Percentiles rank a stretch among this genome's conserved stretches.
phyloP scores from a whole-genome alignment of 2,329 filamentous ascomycete genomes.

The Cladophialophora chaetospira region DNA sequence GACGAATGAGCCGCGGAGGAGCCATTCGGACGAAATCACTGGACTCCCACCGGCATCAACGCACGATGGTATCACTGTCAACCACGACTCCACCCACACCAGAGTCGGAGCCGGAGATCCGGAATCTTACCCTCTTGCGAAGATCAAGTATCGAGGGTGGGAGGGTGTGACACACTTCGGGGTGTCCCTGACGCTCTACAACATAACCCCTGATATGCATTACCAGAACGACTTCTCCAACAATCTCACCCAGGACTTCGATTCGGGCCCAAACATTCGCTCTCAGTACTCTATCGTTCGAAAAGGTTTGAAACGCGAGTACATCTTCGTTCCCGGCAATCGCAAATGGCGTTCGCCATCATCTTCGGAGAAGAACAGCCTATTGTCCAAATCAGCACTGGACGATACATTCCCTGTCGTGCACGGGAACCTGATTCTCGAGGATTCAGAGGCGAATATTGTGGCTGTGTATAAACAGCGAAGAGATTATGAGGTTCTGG shows the following conservation, averaged over 20 bases:
- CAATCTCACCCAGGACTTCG: not conserved
- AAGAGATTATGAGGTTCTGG: slow-evolving; percentile 18
- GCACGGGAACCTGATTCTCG: slow-evolving; percentile 21
- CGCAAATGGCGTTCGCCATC: slow-evolving; percentile 15
- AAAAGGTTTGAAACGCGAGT: slow-evolving; percentile 13
- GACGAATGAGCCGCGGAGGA: not conserved
- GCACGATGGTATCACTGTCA: not conserved
- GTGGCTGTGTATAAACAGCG: slow-evolving; percentile 26
- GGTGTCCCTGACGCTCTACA: slow-evolving; percentile 21
- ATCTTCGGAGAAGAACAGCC: not conserved
- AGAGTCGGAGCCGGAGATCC: not conserved
- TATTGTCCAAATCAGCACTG: slow-evolving; percentile 13
- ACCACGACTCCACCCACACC: not conserved
- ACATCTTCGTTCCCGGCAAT: slow-evolving; percentile 1
- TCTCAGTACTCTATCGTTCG: slow-evolving; percentile 11
- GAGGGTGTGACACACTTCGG: slow-evolving; percentile 16
- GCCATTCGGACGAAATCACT: not conserved
- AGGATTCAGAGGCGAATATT: slow-evolving; percentile 4
- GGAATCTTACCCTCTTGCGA: slow-evolving; percentile 18
- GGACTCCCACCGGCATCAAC: slow-evolving; percentile 1
- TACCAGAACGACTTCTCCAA: slow-evolving; percentile 3
- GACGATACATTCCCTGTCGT: slow-evolving; percentile 16
- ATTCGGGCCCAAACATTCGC: not conserved
- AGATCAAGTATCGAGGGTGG: slow-evolving; percentile 23
- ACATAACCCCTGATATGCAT: slow-evolving; percentile 21